phyloP scores from a whole-genome alignment of 139 green algal genomes.

The Picochlorum sp. region DNA sequence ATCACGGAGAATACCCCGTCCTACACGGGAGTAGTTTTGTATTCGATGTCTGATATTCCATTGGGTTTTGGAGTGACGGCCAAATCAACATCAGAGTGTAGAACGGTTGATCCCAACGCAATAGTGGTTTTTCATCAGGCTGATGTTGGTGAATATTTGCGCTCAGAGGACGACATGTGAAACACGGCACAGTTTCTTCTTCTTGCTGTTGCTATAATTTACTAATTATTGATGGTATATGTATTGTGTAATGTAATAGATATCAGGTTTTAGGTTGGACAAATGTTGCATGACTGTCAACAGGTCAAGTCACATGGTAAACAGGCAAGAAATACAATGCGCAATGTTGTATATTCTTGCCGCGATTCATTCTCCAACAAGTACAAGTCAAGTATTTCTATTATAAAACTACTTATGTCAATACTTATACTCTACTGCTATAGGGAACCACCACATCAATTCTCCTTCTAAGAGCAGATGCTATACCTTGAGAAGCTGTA shows the following conservation, averaged over 20 bases:
- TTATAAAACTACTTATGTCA: too few species aligned
- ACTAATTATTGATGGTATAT: too few species aligned
- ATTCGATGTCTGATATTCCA: slow-evolving; percentile 85
- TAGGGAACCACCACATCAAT: slow-evolving; percentile 14
- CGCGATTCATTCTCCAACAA: too few species aligned
- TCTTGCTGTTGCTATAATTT: not conserved
- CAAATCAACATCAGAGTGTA: slow-evolving; percentile 85
- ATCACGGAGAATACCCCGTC: slow-evolving; percentile 94
- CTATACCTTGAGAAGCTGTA: too few species aligned
- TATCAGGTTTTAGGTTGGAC: too few species aligned
- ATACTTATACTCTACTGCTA: not conserved
- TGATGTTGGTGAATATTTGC: slow-evolving; percentile 80
- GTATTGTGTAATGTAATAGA: too few species aligned
- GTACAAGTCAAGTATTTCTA: too few species aligned
- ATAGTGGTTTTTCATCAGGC: slow-evolving; percentile 94
- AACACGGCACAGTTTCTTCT: not conserved
- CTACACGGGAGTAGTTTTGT: slow-evolving; percentile 75
- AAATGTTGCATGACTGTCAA: too few species aligned
- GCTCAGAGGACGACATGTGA: slow-evolving; percentile 53
- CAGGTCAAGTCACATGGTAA: too few species aligned
- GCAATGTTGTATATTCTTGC: too few species aligned
- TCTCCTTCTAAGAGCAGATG: slow-evolving; percentile 8
- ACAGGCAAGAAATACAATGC: too few species aligned
- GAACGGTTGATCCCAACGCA: slow-evolving; percentile 73
- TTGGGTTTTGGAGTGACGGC: slow-evolving; percentile 92